These are phyloP conservation scores for Penicillium bovifimosum DNA, from an alignment of 495 filamentous ascomycete genomes.

Conservation along the genomic window DNA sequence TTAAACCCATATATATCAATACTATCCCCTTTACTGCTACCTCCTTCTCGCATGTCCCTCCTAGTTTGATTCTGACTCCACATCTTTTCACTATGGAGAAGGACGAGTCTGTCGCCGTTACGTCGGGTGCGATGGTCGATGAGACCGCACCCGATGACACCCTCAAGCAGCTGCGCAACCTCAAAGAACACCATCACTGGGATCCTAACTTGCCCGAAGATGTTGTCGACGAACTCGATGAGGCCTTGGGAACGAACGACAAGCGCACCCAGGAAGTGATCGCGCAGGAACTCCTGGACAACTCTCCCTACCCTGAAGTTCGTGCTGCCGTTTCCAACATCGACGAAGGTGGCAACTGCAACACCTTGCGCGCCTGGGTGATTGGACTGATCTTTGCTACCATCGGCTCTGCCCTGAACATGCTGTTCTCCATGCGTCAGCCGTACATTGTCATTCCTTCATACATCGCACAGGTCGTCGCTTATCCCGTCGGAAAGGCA, in stretches of 20 bases:
- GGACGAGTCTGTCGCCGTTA: constrained; percentile 23
- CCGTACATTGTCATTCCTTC: constrained; percentile 63
- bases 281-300: constrained; percentile 54
- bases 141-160: constrained; percentile 44
- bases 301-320: constrained; percentile 66
- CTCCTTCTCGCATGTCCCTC: constrained; percentile 37
- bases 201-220: constrained; percentile 65
- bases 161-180: constrained; percentile 30
- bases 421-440: constrained; percentile 61
- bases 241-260: constrained; percentile 51
- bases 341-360: constrained; percentile 60
- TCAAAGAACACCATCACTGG: constrained; percentile 59
- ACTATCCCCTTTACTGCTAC: neutral
- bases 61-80: constrained; percentile 9
- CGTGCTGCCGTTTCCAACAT: constrained; percentile 41
- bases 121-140: constrained; percentile 20
- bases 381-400: constrained; percentile 64
- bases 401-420: constrained; percentile 63
- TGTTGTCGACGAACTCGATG: constrained; percentile 54
- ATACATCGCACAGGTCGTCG: constrained; percentile 64
- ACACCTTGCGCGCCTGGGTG: constrained; percentile 67
- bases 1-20: neutral
- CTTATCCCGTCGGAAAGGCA: constrained; percentile 60
- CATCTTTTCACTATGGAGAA: constrained; percentile 24
- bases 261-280: constrained; percentile 48